Conservation (phyloP, 352 stramenopile species). For the Pythium rhizo-oryzae region DNA sequence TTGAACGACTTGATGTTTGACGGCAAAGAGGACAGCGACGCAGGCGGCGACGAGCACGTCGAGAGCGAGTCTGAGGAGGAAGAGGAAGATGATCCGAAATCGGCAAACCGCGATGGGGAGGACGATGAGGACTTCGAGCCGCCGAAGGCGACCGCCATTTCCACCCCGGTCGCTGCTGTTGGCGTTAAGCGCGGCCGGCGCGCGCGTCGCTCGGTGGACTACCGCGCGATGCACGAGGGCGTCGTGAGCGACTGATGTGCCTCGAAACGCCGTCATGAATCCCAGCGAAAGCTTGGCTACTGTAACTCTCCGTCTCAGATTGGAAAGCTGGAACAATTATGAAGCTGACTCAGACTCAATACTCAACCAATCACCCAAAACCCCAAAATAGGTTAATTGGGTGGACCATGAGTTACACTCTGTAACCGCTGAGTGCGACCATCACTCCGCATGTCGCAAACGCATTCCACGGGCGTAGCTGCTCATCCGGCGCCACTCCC, state of each 20-base stretch:
- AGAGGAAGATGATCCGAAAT: slow-evolving; percentile 18
- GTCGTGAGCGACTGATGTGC: slow-evolving; percentile 22
- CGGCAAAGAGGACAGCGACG: slow-evolving; percentile 59
- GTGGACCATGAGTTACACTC: neutral
- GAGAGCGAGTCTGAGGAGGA: slow-evolving; percentile 46
- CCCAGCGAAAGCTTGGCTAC: too few relatives aligned
- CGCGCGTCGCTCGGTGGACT: slow-evolving; percentile 42
- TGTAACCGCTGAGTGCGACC: neutral
- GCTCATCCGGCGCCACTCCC: neutral
- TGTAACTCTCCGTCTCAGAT: too few relatives aligned
- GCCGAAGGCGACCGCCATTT: slow-evolving; percentile 25
- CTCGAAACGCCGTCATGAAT: neutral
- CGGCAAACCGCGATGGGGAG: slow-evolving; percentile 25
- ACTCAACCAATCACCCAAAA: neutral
- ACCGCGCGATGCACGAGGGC: slow-evolving; percentile 60
- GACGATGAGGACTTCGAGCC: slow-evolving; percentile 30
- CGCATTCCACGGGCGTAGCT: neutral
- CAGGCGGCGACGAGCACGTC: slow-evolving; percentile 40
- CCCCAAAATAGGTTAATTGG: neutral
- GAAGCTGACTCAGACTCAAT: slow-evolving; percentile 5
- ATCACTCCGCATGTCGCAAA: neutral
- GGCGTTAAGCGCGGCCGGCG: slow-evolving; percentile 29
- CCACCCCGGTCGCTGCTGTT: neutral
- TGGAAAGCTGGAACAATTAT: neutral
- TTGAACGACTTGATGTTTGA: slow-evolving; percentile 83